phyloP scores from a whole-genome alignment of 257 asterid genomes.

The Capsicum pubescens region DNA sequence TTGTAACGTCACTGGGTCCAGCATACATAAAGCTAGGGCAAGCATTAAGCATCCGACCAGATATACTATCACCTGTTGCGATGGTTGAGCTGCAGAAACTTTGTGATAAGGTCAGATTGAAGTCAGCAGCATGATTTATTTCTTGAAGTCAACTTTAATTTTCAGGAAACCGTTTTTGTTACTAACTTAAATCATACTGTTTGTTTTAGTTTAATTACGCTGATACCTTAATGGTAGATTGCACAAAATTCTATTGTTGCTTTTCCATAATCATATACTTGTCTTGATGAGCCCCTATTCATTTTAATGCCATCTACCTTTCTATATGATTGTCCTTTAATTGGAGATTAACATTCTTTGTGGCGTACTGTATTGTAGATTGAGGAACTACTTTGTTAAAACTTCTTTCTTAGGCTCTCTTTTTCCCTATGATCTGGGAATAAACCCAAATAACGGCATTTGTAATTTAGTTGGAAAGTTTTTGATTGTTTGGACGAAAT shows the following conservation, averaged over 20 bases:
- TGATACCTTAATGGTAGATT: background rate
- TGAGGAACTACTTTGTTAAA: background rate
- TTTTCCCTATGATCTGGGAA: background rate
- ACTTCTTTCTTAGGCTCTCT: background rate
- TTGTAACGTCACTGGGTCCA: constrained; percentile 97
- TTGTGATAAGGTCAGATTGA: constrained; percentile 85
- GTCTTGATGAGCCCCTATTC: background rate
- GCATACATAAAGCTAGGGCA: constrained; percentile 99
- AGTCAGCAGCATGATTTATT: background rate
- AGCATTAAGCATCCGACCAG: constrained; percentile 98
- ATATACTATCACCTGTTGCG: constrained; percentile 88
- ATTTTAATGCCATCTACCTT: background rate
- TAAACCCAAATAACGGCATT: background rate
- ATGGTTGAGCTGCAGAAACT: constrained; percentile 98
- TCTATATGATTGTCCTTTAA: background rate
- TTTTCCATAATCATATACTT: background rate
- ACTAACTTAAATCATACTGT: background rate
- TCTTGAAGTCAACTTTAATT: background rate
- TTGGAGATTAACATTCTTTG: background rate
- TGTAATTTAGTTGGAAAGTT: background rate
- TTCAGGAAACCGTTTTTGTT: background rate
- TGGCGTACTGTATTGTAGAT: background rate
- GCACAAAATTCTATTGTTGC: background rate
- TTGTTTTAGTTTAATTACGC: constrained; percentile 2
- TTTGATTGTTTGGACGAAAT: background rate